Evolutionary conservation across 106 monocot species (phyloP), one percentile per base, ranked within the genome.

Genomic region (Phalaenopsis equestris): DNA sequence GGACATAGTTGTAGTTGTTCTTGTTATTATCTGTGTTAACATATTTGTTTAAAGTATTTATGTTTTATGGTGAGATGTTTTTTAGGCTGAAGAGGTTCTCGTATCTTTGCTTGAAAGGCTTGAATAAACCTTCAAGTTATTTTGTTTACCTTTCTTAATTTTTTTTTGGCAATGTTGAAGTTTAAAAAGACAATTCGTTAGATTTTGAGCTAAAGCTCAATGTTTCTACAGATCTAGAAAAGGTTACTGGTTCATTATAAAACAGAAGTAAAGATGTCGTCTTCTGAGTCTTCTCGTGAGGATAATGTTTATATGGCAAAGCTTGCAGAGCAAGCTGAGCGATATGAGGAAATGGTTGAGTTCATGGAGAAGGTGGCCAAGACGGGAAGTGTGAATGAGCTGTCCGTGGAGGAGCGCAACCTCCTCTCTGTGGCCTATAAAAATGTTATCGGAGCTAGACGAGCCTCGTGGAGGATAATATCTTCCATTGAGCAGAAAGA

Each of bases 401-500:
- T 89, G 57, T 82, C 86, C 3, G 89, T 86, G 14, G 89, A 89
- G 89, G 89, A 89, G 81, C 80, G 89, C 64, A 89, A 89, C 76
- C 89, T 89, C 48, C 81, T 89, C 0, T 89, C 89, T 10, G 86
- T 89, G 23, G 89, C 89, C 36, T 89, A 89, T 84, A 89, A 89
- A 77, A 89, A 89, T 74, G 84, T 89, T 73, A 89, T 89, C 30
- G 89, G 89, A 0, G 86, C 89, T 17, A 86, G 89, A 18, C 79
- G 89, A 4, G 89, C 89, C n/a, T 86, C 86, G 37, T 89, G 89
- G 89, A 84, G 89, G n/a, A 89, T 89, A 65, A 86, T 89, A 43
- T 89, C 89, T 30, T 89, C 89, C 57, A 89, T 89, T 49, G 89
- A 89, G 86, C 89, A 89, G 76, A 86, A 89, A 84, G 89, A 89